phyloP scores from a whole-genome alignment of 1,284 basidiomycete genomes.

The Moesziomyces globuligerus region DNA sequence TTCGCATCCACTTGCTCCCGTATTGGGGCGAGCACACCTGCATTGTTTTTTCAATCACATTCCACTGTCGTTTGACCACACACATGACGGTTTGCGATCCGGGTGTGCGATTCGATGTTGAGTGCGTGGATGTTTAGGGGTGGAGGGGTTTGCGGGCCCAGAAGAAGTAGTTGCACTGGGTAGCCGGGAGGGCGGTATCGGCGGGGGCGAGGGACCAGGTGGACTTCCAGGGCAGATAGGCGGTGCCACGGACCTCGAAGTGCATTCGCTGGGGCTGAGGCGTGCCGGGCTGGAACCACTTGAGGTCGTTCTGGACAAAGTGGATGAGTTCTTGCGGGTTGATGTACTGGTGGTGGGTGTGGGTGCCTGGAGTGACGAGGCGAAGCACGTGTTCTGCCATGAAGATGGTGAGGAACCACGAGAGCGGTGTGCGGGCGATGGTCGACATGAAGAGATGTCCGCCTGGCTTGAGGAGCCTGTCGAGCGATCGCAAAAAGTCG shows the following conservation, averaged over 20 bases:
- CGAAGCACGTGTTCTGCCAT: slow-evolving; percentile 83
- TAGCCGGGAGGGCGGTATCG: slow-evolving; percentile 27
- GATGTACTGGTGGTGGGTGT: slow-evolving; percentile 90
- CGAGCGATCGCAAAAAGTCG: slow-evolving; percentile 72
- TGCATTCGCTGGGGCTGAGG: slow-evolving; percentile 48
- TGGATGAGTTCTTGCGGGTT: slow-evolving; percentile 86
- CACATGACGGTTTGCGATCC: background rate
- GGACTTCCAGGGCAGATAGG: slow-evolving; percentile 56
- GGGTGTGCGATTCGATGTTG: background rate
- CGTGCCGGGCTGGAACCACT: slow-evolving; percentile 57
- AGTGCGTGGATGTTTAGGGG: background rate
- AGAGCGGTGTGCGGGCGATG: slow-evolving; percentile 90
- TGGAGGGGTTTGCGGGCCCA: slow-evolving; percentile 60
- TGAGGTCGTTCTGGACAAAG: slow-evolving; percentile 78
- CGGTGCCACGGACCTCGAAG: slow-evolving; percentile 58
- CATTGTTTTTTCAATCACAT: background rate
- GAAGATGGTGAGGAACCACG: slow-evolving; percentile 89
- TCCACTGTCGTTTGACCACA: background rate
- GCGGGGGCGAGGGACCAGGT: slow-evolving; percentile 49
- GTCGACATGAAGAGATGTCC: slow-evolving; percentile 96
- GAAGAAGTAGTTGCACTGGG: slow-evolving; percentile 65
- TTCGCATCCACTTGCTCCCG: background rate
- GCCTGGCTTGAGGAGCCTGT: slow-evolving; percentile 75
- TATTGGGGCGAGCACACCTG: too few relatives aligned
- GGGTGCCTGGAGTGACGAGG: slow-evolving; percentile 87